Evolutionary conservation across 192 early-diverging fungal species (phyloP), one percentile per base, ranked within the genome.

Genomic region (Umbelopsis ramanniana): DNA sequence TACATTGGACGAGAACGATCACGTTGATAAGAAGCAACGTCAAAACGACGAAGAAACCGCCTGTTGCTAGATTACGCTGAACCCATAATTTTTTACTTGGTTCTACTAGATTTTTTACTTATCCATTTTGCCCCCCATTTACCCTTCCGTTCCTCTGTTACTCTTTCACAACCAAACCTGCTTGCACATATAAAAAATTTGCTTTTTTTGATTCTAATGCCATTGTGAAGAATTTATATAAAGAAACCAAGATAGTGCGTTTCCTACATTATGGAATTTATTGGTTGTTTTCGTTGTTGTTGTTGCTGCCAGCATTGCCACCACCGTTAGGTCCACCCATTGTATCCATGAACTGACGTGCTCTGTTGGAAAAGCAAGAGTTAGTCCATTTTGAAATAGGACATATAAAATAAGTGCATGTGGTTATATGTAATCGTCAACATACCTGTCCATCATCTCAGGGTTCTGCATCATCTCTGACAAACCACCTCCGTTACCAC

Each of bases 381-480:
- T 43, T 47, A 3, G 48, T 71, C 37, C 35, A 53, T 17, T 0
- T 67, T n/a, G 6, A 12, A 29, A 46, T 72, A 63, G n/a, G 60
- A n/a, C n/a, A n/a, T n/a, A n/a, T n/a, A n/a, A n/a, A n/a, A n/a
- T n/a, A n/a, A n/a, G n/a, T n/a, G n/a, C n/a, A n/a, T n/a, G n/a
- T n/a, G n/a, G n/a, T n/a, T n/a, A n/a, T n/a, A n/a, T n/a, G n/a
- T n/a, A n/a, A n/a, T 40, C 8, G 38, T 48, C 6, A n/a, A 75
- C 76, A 73, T 81, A 82, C 79, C 72, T 69, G 67, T 86, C 84
- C 85, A 83, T 80, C 57, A 87, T 70, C 52, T 87, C 82, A n/a
- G 93, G 93, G 80, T 95, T 86, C 47, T 79, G 89, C 91, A 95
- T 88, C 82, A 93, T 74, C 52, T 87, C 85, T 15, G 77, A 69